Conservation (phyloP, 768 basidiomycete genomes). For the Tylopilus subfusipes region DNA sequence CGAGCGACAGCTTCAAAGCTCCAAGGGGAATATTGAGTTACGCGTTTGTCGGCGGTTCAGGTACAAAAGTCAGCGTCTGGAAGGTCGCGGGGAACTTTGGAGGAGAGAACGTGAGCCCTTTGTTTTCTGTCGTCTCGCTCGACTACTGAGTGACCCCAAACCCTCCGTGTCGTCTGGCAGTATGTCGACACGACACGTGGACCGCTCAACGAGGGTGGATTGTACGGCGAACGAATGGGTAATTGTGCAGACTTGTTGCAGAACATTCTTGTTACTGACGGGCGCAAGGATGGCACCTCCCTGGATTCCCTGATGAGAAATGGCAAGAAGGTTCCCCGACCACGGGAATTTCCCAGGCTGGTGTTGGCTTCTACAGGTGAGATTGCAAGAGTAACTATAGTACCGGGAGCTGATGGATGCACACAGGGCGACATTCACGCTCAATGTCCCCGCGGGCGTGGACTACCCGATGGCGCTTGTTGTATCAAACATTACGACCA, state of each 20-base stretch:
- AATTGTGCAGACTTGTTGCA: not conserved
- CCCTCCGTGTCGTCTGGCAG: slow-evolving; percentile 19
- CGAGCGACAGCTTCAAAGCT: slow-evolving; percentile 44
- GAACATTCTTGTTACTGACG: slow-evolving; percentile 1
- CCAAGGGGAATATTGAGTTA: slow-evolving; percentile 49
- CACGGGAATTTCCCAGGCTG: slow-evolving; percentile 39
- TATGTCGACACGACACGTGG: slow-evolving; percentile 50
- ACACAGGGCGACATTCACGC: slow-evolving; percentile 34
- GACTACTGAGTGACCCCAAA: not conserved
- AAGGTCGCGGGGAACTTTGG: slow-evolving; percentile 51
- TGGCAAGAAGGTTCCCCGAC: slow-evolving; percentile 46
- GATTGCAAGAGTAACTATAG: not conserved
- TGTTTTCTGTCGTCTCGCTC: not conserved
- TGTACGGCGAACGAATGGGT: slow-evolving; percentile 52
- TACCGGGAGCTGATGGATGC: not conserved
- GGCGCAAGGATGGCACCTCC: slow-evolving; percentile 51
- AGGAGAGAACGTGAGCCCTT: slow-evolving; percentile 39
- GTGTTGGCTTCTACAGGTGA: slow-evolving; percentile 48
- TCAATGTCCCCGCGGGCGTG: slow-evolving; percentile 43
- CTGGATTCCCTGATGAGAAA: slow-evolving; percentile 45
- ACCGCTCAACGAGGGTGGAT: slow-evolving; percentile 57
- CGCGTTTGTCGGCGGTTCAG: slow-evolving; percentile 39
- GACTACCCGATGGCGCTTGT: slow-evolving; percentile 49
- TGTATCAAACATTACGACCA: slow-evolving; percentile 42
- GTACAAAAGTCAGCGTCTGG: slow-evolving; percentile 41